These are phyloP conservation scores for Cyclotella baltica DNA, from an alignment of 108 stramenopile genomes.

Conservation along the genomic window DNA sequence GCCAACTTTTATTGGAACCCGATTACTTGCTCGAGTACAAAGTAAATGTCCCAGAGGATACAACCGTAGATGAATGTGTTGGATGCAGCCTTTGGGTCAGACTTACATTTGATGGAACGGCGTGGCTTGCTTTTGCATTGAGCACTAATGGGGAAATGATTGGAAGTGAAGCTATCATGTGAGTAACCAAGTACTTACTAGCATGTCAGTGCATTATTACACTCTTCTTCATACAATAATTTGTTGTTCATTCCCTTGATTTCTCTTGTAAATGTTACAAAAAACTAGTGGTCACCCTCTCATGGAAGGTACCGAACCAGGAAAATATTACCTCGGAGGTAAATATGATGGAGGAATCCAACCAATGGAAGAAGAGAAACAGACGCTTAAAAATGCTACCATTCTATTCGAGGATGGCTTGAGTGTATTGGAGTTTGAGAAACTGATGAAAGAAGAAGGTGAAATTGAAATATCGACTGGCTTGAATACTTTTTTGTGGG, in stretches of 20 bases:
- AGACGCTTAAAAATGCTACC: constrained; percentile 65
- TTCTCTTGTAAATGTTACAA: too few species aligned
- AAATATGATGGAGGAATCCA: constrained; percentile 28
- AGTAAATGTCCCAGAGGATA: constrained; percentile 14
- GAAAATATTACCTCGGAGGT: constrained; percentile 56
- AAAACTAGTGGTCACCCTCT: constrained; percentile 9
- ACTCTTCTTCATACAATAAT: too few species aligned
- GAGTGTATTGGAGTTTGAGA: constrained; percentile 65
- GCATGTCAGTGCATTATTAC: not conserved
- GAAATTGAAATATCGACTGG: constrained; percentile 51
- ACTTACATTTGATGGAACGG: constrained; percentile 24
- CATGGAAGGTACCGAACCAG: not conserved
- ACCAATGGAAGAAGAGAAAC: constrained; percentile 38
- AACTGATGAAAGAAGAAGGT: constrained; percentile 56
- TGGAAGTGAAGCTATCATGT: constrained; percentile 61
- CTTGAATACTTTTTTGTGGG: constrained; percentile 49
- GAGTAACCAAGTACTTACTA: not conserved
- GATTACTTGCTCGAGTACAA: constrained; percentile 17
- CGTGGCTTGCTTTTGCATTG: constrained; percentile 60
- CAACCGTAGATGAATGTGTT: constrained; percentile 11
- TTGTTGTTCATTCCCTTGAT: not conserved
- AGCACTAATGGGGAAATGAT: constrained; percentile 52
- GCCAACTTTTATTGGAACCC: not conserved
- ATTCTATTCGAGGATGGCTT: constrained; percentile 38
- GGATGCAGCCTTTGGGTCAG: constrained; percentile 15